Evolutionary conservation across 805 yeast genomes (phyloP).

Genomic region (Candida peoriensis): DNA sequence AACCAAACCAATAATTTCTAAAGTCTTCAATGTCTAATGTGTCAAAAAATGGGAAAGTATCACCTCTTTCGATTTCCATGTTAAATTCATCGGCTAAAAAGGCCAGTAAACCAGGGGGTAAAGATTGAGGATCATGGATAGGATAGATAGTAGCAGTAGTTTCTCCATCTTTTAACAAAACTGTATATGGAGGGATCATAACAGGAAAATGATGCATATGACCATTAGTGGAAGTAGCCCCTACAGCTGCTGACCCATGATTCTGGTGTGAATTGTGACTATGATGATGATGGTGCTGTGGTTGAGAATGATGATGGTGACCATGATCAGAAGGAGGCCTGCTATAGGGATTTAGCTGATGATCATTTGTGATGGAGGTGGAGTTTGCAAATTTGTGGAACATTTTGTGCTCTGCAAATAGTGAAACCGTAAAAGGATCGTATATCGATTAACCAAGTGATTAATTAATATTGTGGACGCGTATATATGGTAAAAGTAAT

Average conservation of each 20-base stretch:
- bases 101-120: slow-evolving; percentile 75
- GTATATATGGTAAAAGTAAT: too few species aligned
- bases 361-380: too few species aligned
- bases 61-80: slow-evolving; percentile 86
- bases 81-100: slow-evolving; percentile 90
- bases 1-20: slow-evolving; percentile 81
- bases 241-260: neutral
- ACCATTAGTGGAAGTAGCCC: slow-evolving; percentile 1
- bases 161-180: slow-evolving; percentile 78
- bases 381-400: too few species aligned
- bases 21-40: slow-evolving; percentile 72
- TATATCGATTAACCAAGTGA: too few species aligned
- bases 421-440: too few species aligned
- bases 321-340: neutral
- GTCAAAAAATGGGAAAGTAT: slow-evolving; percentile 82
- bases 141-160: slow-evolving; percentile 94
- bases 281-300: too few species aligned
- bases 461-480: too few species aligned
- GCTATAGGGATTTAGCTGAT: neutral
- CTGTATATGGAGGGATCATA: slow-evolving; percentile 57
- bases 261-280: neutral
- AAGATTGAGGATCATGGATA: slow-evolving; percentile 53
- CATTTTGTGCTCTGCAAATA: too few species aligned
- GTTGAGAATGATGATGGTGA: too few species aligned
- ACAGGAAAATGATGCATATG: slow-evolving; percentile 22